Percentiles rank a stretch among this genome's conserved stretches.
Evolutionary conservation across 805 yeast species (phyloP).

Genomic region (Wickerhamiella australiensis): DNA sequence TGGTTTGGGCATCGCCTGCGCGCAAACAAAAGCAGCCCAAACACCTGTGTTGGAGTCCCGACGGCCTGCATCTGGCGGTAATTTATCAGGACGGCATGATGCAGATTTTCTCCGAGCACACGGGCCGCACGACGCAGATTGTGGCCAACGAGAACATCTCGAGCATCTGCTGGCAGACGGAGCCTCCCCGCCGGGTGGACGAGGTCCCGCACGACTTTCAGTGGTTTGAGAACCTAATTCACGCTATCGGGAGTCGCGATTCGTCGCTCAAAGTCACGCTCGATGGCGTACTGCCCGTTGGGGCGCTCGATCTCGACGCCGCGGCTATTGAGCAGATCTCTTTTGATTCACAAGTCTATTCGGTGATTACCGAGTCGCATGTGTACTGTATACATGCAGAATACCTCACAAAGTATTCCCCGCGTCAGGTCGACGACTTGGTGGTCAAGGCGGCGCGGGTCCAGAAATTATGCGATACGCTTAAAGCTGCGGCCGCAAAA

Average conservation of each 20-base stretch:
- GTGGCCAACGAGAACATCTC: slow-evolving; percentile 11
- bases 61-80: slow-evolving; percentile 34
- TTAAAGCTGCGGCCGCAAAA: neutral
- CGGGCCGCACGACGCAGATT: slow-evolving; percentile 32
- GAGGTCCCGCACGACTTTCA: slow-evolving; percentile 14
- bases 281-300: slow-evolving; percentile 29
- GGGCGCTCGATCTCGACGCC: slow-evolving; percentile 15
- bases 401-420: neutral
- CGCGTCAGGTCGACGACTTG: neutral
- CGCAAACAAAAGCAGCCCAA: slow-evolving; percentile 10
- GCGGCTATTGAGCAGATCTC: slow-evolving; percentile 8
- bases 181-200: neutral
- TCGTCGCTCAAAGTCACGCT: slow-evolving; percentile 25
- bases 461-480: slow-evolving; percentile 5
- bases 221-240: slow-evolving; percentile 22
- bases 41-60: slow-evolving; percentile 29
- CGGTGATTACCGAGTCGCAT: slow-evolving; percentile 1
- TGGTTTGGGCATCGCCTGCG: slow-evolving; percentile 20
- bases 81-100: slow-evolving; percentile 35
- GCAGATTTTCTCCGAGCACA: slow-evolving; percentile 37
- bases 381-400: neutral
- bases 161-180: slow-evolving; percentile 18
- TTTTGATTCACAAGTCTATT: slow-evolving; percentile 8
- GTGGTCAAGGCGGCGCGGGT: slow-evolving; percentile 10
- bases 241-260: slow-evolving; percentile 24